Conservation (phyloP, 805 yeast genomes). For the Hanseniaspora hatyaiensis region DNA sequence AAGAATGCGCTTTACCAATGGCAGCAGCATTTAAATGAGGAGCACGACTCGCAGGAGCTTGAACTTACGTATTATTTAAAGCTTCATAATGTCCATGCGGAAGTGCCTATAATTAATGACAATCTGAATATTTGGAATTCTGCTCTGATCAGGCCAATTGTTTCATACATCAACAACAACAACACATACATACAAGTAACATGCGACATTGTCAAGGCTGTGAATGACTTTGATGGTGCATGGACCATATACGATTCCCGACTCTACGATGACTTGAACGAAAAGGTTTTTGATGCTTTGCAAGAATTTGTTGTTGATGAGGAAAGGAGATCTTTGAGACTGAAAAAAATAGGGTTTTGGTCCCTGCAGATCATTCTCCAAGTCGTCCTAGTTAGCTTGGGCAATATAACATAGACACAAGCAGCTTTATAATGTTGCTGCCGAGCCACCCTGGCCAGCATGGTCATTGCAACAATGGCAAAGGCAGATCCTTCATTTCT, state of each 20-base stretch:
- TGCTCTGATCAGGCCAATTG: conserved; percentile 87
- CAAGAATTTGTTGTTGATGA: conserved; percentile 83
- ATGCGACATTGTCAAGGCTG: conserved; percentile 66
- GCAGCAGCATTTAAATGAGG: conserved; percentile 30
- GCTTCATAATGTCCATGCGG: conserved; percentile 76
- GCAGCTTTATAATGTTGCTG: too few species aligned
- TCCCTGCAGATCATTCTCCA: conserved; percentile 75
- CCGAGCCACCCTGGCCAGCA: too few species aligned
- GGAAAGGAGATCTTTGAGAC: conserved; percentile 54
- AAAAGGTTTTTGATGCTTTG: conserved; percentile 82
- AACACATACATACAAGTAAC: conserved; percentile 69
- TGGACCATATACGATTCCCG: conserved; percentile 92
- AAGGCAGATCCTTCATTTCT: too few species aligned
- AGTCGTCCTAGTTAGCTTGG: conserved; percentile 67
- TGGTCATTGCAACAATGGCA: too few species aligned
- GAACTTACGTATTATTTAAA: conserved; percentile 69
- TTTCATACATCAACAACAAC: conserved; percentile 83
- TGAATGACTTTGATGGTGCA: conserved; percentile 82
- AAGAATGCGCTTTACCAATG: conserved; percentile 37
- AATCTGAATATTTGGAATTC: conserved; percentile 84
- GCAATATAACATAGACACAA: conserved; percentile 48
- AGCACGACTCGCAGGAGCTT: conserved; percentile 24
- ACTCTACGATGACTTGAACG: conserved; percentile 81
- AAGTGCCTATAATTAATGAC: conserved; percentile 75
- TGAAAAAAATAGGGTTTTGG: conserved; percentile 88